Evolutionary conservation across 345 rosid genomes (phyloP), one percentile per base, ranked within the genome.

Genomic region (Gossypium ekmanianum): DNA sequence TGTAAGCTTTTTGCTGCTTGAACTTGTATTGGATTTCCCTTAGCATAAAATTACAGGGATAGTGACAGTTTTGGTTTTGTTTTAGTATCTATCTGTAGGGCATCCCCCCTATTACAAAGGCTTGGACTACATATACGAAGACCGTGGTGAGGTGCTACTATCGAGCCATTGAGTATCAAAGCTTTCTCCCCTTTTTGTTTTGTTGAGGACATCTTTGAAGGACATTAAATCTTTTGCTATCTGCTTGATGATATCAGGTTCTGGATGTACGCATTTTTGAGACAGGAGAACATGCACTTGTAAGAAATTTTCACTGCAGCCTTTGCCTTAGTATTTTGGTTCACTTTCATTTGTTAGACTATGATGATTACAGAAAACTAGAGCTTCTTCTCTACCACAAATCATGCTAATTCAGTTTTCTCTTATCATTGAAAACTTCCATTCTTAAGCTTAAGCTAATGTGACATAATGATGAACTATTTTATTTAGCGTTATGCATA

Each of bases 91-190:
- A 75, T 92, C 98, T 17, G 97, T 94, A 34, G 98, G 98, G 45
- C 98, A 94, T 82, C 97, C 98, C 3, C 91, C 93, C 27, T 92
- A 85, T 71, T 94, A 94, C 87, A 94, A 91, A 83, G 98, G 98
- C 45, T 81, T 94, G 79, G 97, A 94, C 73, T 94, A 91, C 85
- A 91, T 94, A 14, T 92, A 92, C 24, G 97, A 92, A 85, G 95
- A 89, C 79, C 97, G 98, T 2, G 98, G 97, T 1, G 97, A 94
- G 98, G 97, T 94, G 39, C 43, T 59, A 44, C 18, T 74, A 45
- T 51, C 61, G n/a, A 2, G 24, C 47, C 39, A 22, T 57, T 34
- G 16, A 70, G 57, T 56, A 11, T 26, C 50, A 57, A 20, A 48
- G 45, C 9, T 54, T 59, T 29, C 29, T 2, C 18, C 17, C 66